Percentiles rank a stretch among this genome's conserved stretches.
Evolutionary conservation across 176 grass and related monocot species (phyloP).

Genomic region (Oryza nivara): DNA sequence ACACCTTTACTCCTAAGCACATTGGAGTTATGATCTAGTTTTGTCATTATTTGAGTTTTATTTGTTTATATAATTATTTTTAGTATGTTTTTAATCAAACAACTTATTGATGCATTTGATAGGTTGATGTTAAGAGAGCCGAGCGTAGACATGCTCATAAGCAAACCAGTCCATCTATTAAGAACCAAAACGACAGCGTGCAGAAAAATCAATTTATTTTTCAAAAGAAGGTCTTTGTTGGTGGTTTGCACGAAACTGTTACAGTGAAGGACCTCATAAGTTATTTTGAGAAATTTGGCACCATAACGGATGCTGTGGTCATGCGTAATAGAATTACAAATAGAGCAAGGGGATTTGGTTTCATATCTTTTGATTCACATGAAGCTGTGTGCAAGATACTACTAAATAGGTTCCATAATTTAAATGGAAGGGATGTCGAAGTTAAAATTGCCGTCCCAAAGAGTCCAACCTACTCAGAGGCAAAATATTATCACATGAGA

Average conservation of each 20-base stretch:
- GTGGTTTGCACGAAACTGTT: slow-evolving; percentile 51
- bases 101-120: not conserved
- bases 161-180: not conserved
- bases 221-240: slow-evolving; percentile 67
- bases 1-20: no score
- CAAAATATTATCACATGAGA: no score
- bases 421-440: slow-evolving; percentile 58
- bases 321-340: slow-evolving; percentile 42
- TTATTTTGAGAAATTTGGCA: slow-evolving; percentile 76
- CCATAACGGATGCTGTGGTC: slow-evolving; percentile 48
- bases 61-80: not conserved
- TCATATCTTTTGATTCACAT: slow-evolving; percentile 58
- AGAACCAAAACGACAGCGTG: not conserved
- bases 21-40: not conserved
- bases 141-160: not conserved
- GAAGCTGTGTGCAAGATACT: slow-evolving; percentile 49
- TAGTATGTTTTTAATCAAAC: not conserved
- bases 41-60: not conserved
- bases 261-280: slow-evolving; percentile 40
- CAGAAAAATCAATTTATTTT: not conserved
- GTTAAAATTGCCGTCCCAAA: slow-evolving; percentile 52
- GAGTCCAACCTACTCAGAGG: not conserved
- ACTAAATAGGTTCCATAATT: slow-evolving; percentile 47
- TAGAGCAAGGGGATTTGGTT: slow-evolving; percentile 43
- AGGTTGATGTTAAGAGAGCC: slow-evolving; percentile 65